phyloP scores from a whole-genome alignment of 345 rosid genomes.

The Hevea brasiliensis region DNA sequence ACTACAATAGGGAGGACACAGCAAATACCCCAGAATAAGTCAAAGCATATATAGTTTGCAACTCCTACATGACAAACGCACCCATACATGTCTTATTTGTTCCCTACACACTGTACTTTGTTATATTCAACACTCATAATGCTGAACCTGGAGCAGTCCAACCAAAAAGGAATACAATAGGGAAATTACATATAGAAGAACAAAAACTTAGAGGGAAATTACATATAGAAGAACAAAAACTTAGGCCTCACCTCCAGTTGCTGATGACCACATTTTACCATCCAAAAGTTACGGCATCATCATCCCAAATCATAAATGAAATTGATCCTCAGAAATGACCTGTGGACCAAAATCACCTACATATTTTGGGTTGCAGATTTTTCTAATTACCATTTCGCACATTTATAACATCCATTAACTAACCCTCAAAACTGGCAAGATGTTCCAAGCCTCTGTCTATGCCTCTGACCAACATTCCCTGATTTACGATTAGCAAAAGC shows the following conservation, averaged over 20 bases:
- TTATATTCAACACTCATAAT: not conserved
- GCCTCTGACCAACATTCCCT: constrained; percentile 38
- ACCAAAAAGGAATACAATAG: not conserved
- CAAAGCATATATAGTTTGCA: not conserved
- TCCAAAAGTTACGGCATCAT: not conserved
- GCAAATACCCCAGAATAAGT: not conserved
- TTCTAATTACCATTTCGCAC: constrained; percentile 7
- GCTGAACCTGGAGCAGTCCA: not conserved
- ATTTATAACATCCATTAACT: not conserved
- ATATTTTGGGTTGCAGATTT: not conserved
- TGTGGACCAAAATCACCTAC: not conserved
- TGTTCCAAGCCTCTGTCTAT: constrained; percentile 64
- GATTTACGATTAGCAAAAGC: constrained; percentile 39
- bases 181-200: not conserved
- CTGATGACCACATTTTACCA: not conserved
- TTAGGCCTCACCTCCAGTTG: constrained; percentile 13
- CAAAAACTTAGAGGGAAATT: too few species aligned
- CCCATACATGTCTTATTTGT: constrained; percentile 7
- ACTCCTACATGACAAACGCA: not conserved
- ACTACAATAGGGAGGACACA: not conserved
- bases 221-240: not conserved
- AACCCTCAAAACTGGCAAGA: constrained; percentile 56
- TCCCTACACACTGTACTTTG: not conserved
- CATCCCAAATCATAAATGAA: constrained; percentile 7
- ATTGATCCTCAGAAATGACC: not conserved